These are phyloP conservation scores for Komagataea norvegica DNA, from an alignment of 1,139 yeast species.

Conservation along the genomic window DNA sequence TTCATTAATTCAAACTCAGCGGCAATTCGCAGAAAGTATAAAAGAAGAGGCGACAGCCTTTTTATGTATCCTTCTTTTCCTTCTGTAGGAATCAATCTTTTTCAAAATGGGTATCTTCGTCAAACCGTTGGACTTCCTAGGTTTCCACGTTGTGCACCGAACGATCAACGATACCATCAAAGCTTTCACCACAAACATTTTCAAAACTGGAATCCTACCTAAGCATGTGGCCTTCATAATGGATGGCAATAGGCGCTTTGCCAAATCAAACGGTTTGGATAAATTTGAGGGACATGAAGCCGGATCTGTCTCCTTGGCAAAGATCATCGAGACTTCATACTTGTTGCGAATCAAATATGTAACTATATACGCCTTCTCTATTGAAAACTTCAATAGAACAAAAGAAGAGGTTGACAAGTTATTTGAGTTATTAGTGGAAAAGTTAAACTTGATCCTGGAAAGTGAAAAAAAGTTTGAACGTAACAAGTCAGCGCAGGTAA, in stretches of 20 bases:
- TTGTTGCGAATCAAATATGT: constrained; percentile 70
- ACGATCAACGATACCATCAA: constrained; percentile 7
- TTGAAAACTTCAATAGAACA: constrained; percentile 87
- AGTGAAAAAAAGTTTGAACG: constrained; percentile 11
- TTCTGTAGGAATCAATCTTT: neutral
- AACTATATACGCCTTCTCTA: constrained; percentile 91
- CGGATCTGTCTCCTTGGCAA: constrained; percentile 70
- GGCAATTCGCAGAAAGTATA: neutral
- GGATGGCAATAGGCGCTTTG: constrained; percentile 96
- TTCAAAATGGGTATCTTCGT: constrained; percentile 6
- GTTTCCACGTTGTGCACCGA: constrained; percentile 2
- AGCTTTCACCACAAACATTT: constrained; percentile 28
- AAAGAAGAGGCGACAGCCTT: neutral
- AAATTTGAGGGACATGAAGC: constrained; percentile 82
- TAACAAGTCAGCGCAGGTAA: constrained; percentile 39
- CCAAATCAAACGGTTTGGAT: constrained; percentile 62
- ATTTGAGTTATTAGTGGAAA: constrained; percentile 72
- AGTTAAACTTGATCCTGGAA: constrained; percentile 37
- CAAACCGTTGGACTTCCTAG: constrained; percentile 5
- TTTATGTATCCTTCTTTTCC: neutral
- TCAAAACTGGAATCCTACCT: constrained; percentile 78
- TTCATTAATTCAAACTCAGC: neutral
- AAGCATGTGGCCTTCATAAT: constrained; percentile 87
- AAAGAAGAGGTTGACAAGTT: constrained; percentile 74
- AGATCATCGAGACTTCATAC: constrained; percentile 31